phyloP scores from a whole-genome alignment of 306 rosid species.

The Quillaja saponaria region DNA sequence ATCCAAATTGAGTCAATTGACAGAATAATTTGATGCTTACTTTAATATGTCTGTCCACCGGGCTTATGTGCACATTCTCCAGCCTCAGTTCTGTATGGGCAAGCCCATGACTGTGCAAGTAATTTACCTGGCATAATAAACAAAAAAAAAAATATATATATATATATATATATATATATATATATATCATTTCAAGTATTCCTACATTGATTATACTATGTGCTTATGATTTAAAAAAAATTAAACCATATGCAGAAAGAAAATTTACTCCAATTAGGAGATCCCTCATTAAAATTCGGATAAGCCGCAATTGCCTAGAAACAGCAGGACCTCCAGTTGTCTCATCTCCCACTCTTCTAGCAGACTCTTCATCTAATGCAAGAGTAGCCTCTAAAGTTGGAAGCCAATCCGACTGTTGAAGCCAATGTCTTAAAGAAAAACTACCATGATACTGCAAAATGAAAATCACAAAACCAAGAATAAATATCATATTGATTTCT shows the following conservation, averaged over 20 bases:
- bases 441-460: conserved; percentile 90
- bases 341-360: conserved; percentile 86
- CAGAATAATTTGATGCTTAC: conserved; percentile 52
- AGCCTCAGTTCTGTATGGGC: conserved; percentile 95
- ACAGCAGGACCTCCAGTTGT: conserved; percentile 89
- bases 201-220: conserved; percentile 4
- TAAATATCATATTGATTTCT: not conserved
- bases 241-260: not conserved
- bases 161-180: no score
- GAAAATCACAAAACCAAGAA: conserved; percentile 15
- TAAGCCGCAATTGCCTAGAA: conserved; percentile 78
- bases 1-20: no score
- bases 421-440: conserved; percentile 98
- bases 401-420: conserved; percentile 94
- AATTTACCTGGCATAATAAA: conserved; percentile 69
- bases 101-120: conserved; percentile 96
- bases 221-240: conserved; percentile 22
- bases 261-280: conserved; percentile 84
- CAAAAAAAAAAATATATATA: conserved; percentile 30
- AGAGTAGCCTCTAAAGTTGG: conserved; percentile 98
- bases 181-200: conserved; percentile 29
- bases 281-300: conserved; percentile 92
- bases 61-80: conserved; percentile 96
- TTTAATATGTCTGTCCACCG: conserved; percentile 93
- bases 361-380: conserved; percentile 93